These are phyloP conservation scores for Thyridium curvatum DNA, from an alignment of 2,329 filamentous ascomycete species.

Conservation along the genomic window DNA sequence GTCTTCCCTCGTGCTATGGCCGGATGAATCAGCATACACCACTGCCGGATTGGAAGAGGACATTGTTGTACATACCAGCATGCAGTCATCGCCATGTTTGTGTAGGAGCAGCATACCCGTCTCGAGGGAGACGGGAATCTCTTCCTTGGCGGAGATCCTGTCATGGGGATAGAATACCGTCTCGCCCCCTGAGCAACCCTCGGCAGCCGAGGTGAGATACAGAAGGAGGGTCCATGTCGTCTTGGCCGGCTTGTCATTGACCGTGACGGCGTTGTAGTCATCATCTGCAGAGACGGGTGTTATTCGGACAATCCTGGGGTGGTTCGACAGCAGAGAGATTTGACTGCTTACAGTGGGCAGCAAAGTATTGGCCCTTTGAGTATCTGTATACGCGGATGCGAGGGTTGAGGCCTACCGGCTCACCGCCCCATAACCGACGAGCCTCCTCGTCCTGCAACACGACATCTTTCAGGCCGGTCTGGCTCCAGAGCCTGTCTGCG, in stretches of 20 bases:
- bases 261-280: slow-evolving; percentile 68
- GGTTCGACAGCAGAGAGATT: neutral
- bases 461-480: slow-evolving; percentile 66
- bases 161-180: slow-evolving; percentile 85
- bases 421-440: slow-evolving; percentile 57
- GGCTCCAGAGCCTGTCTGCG: slow-evolving; percentile 68
- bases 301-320: slow-evolving; percentile 5
- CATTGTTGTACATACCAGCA: slow-evolving; percentile 51
- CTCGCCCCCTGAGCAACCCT: slow-evolving; percentile 71
- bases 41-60: neutral
- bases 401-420: slow-evolving; percentile 76
- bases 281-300: slow-evolving; percentile 55
- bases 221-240: slow-evolving; percentile 91
- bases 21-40: neutral
- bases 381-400: slow-evolving; percentile 91
- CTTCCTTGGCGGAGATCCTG: slow-evolving; percentile 48
- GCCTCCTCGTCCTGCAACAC: slow-evolving; percentile 32
- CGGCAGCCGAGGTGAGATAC: slow-evolving; percentile 71
- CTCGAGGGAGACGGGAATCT: slow-evolving; percentile 67
- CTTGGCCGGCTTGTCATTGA: slow-evolving; percentile 45
- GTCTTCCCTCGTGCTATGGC: slow-evolving; percentile 54
- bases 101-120: slow-evolving; percentile 84
- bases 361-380: slow-evolving; percentile 80
- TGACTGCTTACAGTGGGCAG: slow-evolving; percentile 70
- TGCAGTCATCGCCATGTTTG: slow-evolving; percentile 81